These are phyloP conservation scores for Smittium culicis DNA, from an alignment of 371 early-diverging fungal species.

Conservation along the genomic window DNA sequence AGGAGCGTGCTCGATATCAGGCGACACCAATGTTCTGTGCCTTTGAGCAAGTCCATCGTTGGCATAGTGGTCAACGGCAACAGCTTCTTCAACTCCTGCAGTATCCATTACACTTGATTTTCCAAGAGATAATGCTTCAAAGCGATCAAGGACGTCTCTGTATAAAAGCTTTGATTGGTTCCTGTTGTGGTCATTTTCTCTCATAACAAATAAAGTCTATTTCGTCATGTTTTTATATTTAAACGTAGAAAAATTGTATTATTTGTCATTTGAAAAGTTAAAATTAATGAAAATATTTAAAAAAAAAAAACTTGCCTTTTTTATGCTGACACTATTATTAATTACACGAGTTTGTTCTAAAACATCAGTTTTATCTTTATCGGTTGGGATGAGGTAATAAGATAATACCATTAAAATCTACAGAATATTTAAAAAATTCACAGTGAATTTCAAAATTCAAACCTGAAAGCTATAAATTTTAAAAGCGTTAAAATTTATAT, in stretches of 20 bases:
- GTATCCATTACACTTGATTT: background rate
- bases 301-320: background rate
- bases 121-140: background rate
- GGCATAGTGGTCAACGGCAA: constrained; percentile 30
- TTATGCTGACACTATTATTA: background rate
- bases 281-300: background rate
- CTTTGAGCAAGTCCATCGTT: constrained; percentile 21
- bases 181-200: background rate
- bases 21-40: constrained; percentile 25
- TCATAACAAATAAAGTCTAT: background rate
- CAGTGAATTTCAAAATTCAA: too few species aligned
- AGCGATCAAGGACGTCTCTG: background rate
- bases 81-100: constrained; percentile 17
- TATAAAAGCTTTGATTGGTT: background rate
- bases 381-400: background rate
- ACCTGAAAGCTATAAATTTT: too few species aligned
- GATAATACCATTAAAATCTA: background rate
- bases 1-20: constrained; percentile 32
- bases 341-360: background rate
- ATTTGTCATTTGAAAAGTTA: background rate
- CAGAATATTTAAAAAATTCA: too few species aligned
- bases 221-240: too few species aligned
- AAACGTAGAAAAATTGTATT: background rate
- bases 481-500: too few species aligned
- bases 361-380: background rate